Percentiles rank a stretch among this genome's conserved stretches.
phyloP scores from a whole-genome alignment of 2,329 filamentous ascomycete genomes.

The Diplodia corticola region DNA sequence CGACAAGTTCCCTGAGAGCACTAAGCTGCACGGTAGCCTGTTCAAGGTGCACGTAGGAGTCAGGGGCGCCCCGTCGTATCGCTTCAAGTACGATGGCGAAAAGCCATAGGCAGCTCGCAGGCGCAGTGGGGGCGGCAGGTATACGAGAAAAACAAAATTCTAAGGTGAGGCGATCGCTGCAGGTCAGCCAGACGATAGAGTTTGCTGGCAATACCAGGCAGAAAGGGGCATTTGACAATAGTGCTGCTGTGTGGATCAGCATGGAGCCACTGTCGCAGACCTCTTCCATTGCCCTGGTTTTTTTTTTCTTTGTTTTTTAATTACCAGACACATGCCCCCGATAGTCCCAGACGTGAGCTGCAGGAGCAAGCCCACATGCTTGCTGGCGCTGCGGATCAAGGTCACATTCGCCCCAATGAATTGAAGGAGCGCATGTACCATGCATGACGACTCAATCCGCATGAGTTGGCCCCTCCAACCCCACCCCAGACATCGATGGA shows the following conservation, averaged over 20 bases:
- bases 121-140: constrained; percentile 2
- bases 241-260: constrained; percentile 3
- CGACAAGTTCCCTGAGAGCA: constrained; percentile 62
- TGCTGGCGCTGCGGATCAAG: background rate
- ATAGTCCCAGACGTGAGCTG: background rate
- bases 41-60: constrained; percentile 77
- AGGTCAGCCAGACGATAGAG: background rate
- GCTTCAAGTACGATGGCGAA: constrained; percentile 33
- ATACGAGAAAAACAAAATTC: constrained; percentile 8
- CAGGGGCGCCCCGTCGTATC: constrained; percentile 50
- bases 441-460: constrained; percentile 18
- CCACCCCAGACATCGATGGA: background rate
- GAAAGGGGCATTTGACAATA: background rate
- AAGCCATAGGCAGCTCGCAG: constrained; percentile 1
- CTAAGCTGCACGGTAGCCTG: constrained; percentile 66
- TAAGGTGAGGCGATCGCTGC: constrained; percentile 13
- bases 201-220: background rate
- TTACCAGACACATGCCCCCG: background rate
- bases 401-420: constrained; percentile 4
- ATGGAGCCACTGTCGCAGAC: background rate
- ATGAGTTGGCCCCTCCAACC: background rate
- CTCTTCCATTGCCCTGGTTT: background rate
- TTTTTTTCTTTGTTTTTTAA: background rate
- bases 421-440: constrained; percentile 5
- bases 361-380: background rate